These are phyloP conservation scores for Alloteropsis semialata DNA, from an alignment of 176 grass and related monocot species.

Conservation along the genomic window DNA sequence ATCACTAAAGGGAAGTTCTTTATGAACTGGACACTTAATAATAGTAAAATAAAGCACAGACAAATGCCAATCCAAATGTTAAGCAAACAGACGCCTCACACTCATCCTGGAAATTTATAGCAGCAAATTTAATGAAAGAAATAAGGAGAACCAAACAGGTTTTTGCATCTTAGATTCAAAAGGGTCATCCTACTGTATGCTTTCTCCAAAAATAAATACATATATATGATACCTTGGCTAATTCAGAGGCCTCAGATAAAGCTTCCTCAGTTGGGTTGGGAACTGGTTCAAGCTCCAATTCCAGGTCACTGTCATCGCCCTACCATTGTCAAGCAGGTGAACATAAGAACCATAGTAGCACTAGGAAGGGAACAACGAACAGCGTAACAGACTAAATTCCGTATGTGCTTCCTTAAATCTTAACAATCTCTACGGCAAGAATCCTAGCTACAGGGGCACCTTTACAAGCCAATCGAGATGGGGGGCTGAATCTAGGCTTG, in stretches of 20 bases:
- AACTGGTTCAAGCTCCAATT: constrained; percentile 68
- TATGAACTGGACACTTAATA: not conserved
- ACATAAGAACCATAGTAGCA: not conserved
- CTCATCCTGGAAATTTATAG: not conserved
- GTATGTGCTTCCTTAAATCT: not conserved
- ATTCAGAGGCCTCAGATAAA: constrained; percentile 53
- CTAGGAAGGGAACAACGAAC: not conserved
- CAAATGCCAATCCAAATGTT: not conserved
- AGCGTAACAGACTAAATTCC: not conserved
- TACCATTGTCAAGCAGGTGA: constrained; percentile 18
- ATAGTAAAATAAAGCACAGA: not conserved
- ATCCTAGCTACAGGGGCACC: not conserved
- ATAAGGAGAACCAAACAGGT: not conserved
- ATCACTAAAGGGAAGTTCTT: not conserved
- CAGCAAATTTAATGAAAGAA: not conserved
- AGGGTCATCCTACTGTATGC: not conserved
- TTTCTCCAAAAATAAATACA: not conserved
- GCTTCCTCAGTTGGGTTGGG: constrained; percentile 45
- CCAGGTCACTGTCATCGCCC: constrained; percentile 96
- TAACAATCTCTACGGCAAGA: not conserved
- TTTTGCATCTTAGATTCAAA: constrained; percentile 1
- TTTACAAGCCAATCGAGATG: not conserved
- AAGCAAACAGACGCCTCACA: not conserved
- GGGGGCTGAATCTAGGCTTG: not conserved
- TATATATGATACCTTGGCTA: constrained; percentile 58